Percentiles rank a stretch among this genome's conserved stretches.
Evolutionary conservation across 805 yeast genomes (phyloP).

Genomic region (Brettanomyces sp.): DNA sequence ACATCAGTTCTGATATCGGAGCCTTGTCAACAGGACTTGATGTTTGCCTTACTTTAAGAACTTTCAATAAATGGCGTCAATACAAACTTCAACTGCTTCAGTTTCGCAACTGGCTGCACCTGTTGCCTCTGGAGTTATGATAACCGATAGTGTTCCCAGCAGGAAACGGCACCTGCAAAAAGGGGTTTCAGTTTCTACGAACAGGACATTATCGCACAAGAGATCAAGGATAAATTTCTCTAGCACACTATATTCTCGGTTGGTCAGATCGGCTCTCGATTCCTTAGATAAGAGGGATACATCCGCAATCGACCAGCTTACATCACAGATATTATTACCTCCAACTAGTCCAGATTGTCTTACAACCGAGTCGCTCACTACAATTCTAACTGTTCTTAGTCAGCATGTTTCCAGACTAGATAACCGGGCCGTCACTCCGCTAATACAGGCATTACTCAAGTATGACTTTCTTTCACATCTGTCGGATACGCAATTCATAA

Average conservation of each 20-base stretch:
- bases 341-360: conserved; percentile 43
- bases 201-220: background rate
- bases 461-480: conserved; percentile 54
- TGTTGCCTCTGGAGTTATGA: background rate
- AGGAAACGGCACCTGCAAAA: background rate
- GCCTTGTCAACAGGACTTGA: background rate
- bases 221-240: conserved; percentile 11
- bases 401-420: conserved; percentile 63
- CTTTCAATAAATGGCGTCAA: background rate
- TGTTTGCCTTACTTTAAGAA: background rate
- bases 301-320: conserved; percentile 46
- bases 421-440: conserved; percentile 37
- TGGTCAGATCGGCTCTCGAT: conserved; percentile 60
- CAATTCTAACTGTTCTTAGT: conserved; percentile 49
- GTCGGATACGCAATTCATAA: conserved; percentile 27
- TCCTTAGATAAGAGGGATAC: conserved; percentile 54
- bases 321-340: conserved; percentile 51
- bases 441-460: conserved; percentile 54
- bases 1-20: background rate
- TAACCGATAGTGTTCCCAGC: background rate
- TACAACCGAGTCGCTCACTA: conserved; percentile 39
- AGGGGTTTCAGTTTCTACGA: background rate
- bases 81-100: background rate
- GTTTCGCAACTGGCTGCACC: background rate
- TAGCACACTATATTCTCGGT: conserved; percentile 21